Evolutionary conservation across 1,139 yeast species (phyloP).

Genomic region (Suhomyces kunorum): DNA sequence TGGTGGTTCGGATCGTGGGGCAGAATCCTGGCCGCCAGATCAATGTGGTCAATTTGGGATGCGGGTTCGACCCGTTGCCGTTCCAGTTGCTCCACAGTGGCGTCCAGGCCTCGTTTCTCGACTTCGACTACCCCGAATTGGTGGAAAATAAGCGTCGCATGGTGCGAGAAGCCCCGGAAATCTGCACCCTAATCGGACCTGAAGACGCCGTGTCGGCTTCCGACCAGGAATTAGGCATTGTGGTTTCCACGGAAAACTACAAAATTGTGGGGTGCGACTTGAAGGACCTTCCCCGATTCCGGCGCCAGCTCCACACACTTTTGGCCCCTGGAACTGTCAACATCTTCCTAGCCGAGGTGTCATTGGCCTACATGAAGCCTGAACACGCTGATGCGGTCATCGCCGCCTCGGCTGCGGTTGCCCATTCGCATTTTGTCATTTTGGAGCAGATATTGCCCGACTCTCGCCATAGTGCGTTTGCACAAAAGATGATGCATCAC

Average conservation of each 20-base stretch:
- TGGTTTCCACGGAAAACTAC: constrained; percentile 49
- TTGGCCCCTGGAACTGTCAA: constrained; percentile 37
- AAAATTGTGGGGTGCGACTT: constrained; percentile 73
- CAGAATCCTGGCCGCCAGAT: constrained; percentile 23
- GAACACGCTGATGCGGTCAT: constrained; percentile 68
- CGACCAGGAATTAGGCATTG: constrained; percentile 24
- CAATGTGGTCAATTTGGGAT: constrained; percentile 68
- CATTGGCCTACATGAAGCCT: constrained; percentile 77
- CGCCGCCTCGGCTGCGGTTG: constrained; percentile 41
- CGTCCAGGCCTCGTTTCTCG: constrained; percentile 52
- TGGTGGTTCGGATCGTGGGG: constrained; percentile 48
- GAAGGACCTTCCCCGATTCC: constrained; percentile 48
- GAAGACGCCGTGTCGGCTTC: constrained; percentile 1
- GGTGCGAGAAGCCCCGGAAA: constrained; percentile 51
- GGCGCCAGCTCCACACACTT: constrained; percentile 31
- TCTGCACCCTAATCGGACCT: constrained; percentile 48
- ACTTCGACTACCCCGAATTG: constrained; percentile 75
- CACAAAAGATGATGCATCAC: constrained; percentile 73
- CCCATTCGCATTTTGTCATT: constrained; percentile 61
- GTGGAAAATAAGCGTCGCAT: constrained; percentile 54
- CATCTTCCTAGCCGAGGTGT: constrained; percentile 78
- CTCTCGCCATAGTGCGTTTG: constrained; percentile 65
- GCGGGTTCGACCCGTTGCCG: constrained; percentile 81
- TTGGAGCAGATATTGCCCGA: constrained; percentile 75
- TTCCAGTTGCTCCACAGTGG: constrained; percentile 48